A percentile compares a stretch with the other conserved stretches of the same genome.
Evolutionary conservation across 805 yeast species (phyloP).

Genomic region (Saturnispora saitoi): DNA sequence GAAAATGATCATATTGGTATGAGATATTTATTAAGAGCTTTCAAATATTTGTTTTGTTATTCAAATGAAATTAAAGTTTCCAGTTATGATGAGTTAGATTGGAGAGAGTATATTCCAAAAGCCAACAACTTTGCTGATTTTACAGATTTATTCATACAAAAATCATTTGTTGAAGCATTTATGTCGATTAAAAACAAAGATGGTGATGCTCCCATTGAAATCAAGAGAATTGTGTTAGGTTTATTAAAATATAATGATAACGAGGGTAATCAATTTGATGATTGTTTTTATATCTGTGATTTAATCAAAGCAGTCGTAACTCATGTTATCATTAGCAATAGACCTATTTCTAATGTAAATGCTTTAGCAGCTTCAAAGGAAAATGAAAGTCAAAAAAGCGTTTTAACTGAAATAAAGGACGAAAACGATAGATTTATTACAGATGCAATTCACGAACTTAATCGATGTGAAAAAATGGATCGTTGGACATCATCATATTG

Average conservation of each 20-base stretch:
- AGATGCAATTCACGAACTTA: conserved; percentile 56
- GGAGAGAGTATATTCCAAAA: conserved; percentile 49
- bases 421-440: conserved; percentile 32
- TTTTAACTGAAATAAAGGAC: conserved; percentile 12
- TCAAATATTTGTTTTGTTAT: conserved; percentile 65
- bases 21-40: conserved; percentile 61
- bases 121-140: conserved; percentile 77
- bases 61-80: conserved; percentile 31
- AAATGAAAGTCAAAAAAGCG: not conserved
- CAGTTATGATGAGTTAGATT: conserved; percentile 23
- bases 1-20: conserved; percentile 64
- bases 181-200: conserved; percentile 51
- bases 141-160: conserved; percentile 59
- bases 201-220: conserved; percentile 47
- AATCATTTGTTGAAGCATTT: conserved; percentile 56
- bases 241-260: conserved; percentile 80
- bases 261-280: conserved; percentile 66
- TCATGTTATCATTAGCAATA: conserved; percentile 21
- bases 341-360: conserved; percentile 20
- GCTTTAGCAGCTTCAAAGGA: conserved; percentile 13
- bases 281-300: conserved; percentile 53
- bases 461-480: conserved; percentile 71
- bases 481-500: conserved; percentile 77
- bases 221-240: conserved; percentile 58
- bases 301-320: conserved; percentile 48